Evolutionary conservation across 75 land plant species (phyloP), one percentile per base, ranked within the genome.

Genomic region (Selaginella moellendorffii): DNA sequence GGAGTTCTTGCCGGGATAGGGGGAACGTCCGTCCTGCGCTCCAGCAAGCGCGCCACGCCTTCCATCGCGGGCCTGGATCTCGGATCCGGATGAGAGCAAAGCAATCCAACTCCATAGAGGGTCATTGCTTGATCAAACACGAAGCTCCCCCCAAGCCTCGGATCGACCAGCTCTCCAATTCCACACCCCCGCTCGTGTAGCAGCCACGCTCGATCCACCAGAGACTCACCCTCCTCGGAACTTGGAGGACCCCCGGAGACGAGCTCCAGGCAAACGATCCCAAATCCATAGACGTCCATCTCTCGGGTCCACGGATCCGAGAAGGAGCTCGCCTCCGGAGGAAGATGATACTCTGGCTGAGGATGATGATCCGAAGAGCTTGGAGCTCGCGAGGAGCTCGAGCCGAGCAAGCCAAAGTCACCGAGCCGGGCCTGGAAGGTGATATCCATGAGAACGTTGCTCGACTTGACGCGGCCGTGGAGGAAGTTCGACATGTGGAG

Each of bases 401-500:
- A 36, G 5, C 5, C 46, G 14, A 5, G 14, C 46, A 36, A 5
- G 46, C 46, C 78, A n/a, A 76, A 76, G 28, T 76, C 78, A 0
- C 78, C 78, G 17, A 76, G 66, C 30, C 63, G 60, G 2, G 78
- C 70, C 25, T 76, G 71, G 62, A 71, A 76, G 0, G 28, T 52
- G 0, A 65, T 52, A 42, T 76, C 78, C 26, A 76, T 18, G 74
- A 76, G 62, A 2, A 76, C 66, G 53, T 76, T 76, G 69, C 75
- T 72, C 8, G 75, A 42, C 10, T 76, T 76, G 10, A 76, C 24
- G 24, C 71, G 69, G 0, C 78, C 22, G 65, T 76, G 78, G 1
- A 76, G 10, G 14, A 5, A 14, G 46, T 36, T 36, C 10, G 10
- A 36, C 10, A 5, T 36, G 46, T 36, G 46, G 46, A 36, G 46